Percentiles rank a stretch among this genome's conserved stretches.
phyloP scores from a whole-genome alignment of 495 filamentous ascomycete species.

The Neurospora terricola region DNA sequence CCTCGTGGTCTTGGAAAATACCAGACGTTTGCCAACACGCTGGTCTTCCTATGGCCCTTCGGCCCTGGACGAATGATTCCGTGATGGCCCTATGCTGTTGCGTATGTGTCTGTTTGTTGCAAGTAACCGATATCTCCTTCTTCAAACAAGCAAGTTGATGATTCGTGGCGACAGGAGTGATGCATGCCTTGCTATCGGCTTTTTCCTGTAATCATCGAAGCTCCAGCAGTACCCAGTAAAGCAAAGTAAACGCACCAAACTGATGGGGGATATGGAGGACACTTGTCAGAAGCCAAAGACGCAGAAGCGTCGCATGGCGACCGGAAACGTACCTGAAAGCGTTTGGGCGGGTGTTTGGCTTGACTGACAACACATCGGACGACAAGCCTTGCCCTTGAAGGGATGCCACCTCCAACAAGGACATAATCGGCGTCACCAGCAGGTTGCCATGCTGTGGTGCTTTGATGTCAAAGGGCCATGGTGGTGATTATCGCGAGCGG shows the following conservation, averaged over 20 bases:
- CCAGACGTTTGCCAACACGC: not conserved
- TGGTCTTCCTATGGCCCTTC: not conserved
- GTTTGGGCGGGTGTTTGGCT: not conserved
- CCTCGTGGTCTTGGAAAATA: not conserved
- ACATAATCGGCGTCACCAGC: not conserved
- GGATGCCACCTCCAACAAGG: not conserved
- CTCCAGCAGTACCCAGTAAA: not conserved
- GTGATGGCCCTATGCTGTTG: not conserved
- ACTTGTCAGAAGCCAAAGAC: not conserved
- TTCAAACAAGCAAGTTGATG: not conserved
- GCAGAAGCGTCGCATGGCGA: not conserved
- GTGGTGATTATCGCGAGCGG: not conserved
- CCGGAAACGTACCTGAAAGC: not conserved
- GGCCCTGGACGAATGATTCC: not conserved
- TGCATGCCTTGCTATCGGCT: not conserved
- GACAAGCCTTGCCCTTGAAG: not conserved
- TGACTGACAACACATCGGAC: not conserved
- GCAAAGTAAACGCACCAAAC: not conserved
- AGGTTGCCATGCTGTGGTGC: not conserved
- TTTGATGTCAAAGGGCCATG: not conserved
- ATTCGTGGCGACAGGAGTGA: not conserved
- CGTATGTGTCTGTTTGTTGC: not conserved
- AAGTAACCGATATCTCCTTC: not conserved
- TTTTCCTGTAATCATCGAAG: not conserved
- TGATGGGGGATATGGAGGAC: not conserved